Conservation (phyloP, 176 grass and related monocot genomes). For the Musa itinerans region DNA sequence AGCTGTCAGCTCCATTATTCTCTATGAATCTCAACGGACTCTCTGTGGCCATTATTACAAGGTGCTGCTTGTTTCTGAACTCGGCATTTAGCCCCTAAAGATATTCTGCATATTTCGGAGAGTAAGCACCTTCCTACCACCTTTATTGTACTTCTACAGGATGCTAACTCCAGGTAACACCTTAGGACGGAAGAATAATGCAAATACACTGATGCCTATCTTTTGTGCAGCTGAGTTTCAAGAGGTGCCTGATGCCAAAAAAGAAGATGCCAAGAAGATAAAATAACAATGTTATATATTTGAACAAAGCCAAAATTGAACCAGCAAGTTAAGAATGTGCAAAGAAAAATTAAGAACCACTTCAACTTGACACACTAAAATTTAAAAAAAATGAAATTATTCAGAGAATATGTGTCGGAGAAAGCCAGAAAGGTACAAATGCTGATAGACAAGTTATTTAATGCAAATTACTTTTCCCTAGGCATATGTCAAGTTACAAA, state of each 20-base stretch:
- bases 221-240: not conserved
- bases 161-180: not conserved
- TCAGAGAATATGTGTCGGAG: not conserved
- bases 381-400: not conserved
- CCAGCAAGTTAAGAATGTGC: not conserved
- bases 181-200: not conserved
- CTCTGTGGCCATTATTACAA: slow-evolving; percentile 76
- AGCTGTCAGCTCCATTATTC: slow-evolving; percentile 41
- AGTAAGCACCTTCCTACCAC: not conserved
- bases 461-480: too few relatives aligned
- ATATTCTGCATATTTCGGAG: not conserved
- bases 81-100: not conserved
- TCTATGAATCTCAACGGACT: slow-evolving; percentile 61
- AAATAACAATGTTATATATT: not conserved
- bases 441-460: too few relatives aligned
- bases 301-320: not conserved
- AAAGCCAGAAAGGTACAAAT: not conserved
- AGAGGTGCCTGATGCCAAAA: not conserved
- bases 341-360: not conserved
- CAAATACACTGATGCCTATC: not conserved
- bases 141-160: not conserved
- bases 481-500: not conserved
- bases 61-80: not conserved
- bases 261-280: not conserved
- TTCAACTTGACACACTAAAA: not conserved